Base-by-base conservation (phyloP, 768 basidiomycete species). In the Kwoniella sp. region DNA sequence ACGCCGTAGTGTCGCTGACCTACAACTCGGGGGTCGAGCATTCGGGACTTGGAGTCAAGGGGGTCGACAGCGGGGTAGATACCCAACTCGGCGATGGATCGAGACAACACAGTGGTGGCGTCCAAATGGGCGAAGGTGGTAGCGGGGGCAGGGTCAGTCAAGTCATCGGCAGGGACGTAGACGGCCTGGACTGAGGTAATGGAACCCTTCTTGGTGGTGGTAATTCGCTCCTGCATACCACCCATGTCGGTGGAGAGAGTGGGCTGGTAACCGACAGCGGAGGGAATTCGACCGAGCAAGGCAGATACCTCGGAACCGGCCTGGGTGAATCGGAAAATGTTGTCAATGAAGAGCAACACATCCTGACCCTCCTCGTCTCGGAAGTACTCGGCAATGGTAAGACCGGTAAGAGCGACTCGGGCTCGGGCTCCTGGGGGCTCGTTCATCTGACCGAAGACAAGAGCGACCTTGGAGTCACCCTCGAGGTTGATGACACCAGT, bases 311-410 rank as follows among this genome's bases (percentile, higher is more conserved):
- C 96, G 71, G 96, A 99, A 89, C 96, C 96, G 79, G 96, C 96
- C 83, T 98, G 96, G 75, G 96, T 99, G 91, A 99, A 99, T 82
- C 96, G 94, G 96, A 99, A 99, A 84, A 99, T 99, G 88, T 99
- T 99, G 90, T 99, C 96, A 82, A 99, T 99, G 87, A 99, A 99
- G 81, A 99, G 89, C 82, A 99, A 87, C 86, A 99, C 96, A 83
- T 99, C 96, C 84, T 99, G 96, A 71, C 96, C 96, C 85, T 99
- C 95, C 85, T 98, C 95, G 78, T 99, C 96, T 89, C 96, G 94
- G 96, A 99, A 99, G 86, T 98, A 99, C 85, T 99, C 96, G 72
- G 96, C 96, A 75, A 98, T 98, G 81, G 96, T 99, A 66, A 99
- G 85, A 83, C 96, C 96, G 75, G 96, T 98, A 77, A 99, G 88